Conservation (phyloP, 345 rosid species). For the Dipteronia dyeriana region DNA sequence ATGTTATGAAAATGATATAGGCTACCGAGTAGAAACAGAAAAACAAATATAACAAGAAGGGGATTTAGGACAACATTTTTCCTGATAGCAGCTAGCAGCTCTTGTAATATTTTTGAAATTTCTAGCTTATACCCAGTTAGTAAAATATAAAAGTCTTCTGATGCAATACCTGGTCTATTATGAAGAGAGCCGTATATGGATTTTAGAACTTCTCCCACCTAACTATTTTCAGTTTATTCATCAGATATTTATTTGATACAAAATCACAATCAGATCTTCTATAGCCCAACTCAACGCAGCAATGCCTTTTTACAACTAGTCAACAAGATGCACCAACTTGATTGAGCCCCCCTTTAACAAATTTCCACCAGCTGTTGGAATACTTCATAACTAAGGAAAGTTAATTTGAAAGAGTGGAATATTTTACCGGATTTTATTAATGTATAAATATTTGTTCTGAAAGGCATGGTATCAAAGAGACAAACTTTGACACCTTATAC, state of each 20-base stretch:
- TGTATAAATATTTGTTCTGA: neutral
- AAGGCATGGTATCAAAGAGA: neutral
- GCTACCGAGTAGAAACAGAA: neutral
- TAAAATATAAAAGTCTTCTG: slow-evolving; percentile 1
- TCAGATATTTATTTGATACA: neutral
- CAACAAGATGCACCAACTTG: neutral
- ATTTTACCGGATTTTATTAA: neutral
- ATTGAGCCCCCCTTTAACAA: neutral
- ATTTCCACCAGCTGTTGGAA: neutral
- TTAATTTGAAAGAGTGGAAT: neutral
- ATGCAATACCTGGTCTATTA: neutral
- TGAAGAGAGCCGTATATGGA: neutral
- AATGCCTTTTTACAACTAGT: neutral
- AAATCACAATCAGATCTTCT: neutral
- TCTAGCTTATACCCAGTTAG: neutral
- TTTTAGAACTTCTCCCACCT: neutral
- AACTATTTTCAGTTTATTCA: neutral
- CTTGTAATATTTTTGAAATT: neutral
- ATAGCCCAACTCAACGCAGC: neutral
- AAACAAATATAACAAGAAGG: neutral
- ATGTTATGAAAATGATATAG: neutral
- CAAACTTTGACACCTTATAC: neutral
- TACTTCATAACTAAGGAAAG: neutral
- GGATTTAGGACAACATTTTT: neutral
- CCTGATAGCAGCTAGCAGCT: neutral